phyloP scores from a whole-genome alignment of 2,329 filamentous ascomycete genomes.

The Teratosphaeria epicoccoides region DNA sequence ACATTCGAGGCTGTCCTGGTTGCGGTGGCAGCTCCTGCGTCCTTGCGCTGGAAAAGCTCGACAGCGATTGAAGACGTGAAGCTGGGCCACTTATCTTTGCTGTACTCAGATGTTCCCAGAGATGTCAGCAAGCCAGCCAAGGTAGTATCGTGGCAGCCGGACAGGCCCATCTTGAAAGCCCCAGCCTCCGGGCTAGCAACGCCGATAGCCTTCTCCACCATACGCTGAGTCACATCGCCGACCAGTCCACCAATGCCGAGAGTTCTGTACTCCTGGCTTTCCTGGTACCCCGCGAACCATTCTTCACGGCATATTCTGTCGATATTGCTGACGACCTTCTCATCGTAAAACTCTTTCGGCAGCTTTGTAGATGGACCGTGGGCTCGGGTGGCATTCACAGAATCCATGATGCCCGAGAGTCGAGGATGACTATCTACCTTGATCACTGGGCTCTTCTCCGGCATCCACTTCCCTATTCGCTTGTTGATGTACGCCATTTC shows the following conservation, averaged over 20 bases:
- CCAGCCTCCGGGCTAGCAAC: constrained; percentile 27
- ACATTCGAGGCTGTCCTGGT: constrained; percentile 18
- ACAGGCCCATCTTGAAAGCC: constrained; percentile 62
- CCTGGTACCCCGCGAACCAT: constrained; percentile 81
- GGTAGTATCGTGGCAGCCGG: constrained; percentile 89
- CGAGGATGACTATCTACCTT: constrained; percentile 77
- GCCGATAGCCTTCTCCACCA: constrained; percentile 33
- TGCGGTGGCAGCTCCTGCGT: constrained; percentile 9
- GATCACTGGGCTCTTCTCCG: constrained; percentile 51
- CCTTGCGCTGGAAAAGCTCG: constrained; percentile 64
- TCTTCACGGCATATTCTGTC: constrained; percentile 72
- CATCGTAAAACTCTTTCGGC: constrained; percentile 79
- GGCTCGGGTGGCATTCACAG: constrained; percentile 76
- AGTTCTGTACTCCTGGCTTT: constrained; percentile 76
- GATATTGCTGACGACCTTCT: constrained; percentile 56
- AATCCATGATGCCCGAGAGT: constrained; percentile 86
- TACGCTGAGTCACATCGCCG: constrained; percentile 61
- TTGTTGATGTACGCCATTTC: constrained; percentile 79
- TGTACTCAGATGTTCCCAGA: constrained; percentile 63
- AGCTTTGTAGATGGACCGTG: constrained; percentile 71
- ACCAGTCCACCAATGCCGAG: constrained; percentile 78
- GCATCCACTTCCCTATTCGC: constrained; percentile 77
- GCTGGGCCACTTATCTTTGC: constrained; percentile 66
- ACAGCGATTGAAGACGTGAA: constrained; percentile 88
- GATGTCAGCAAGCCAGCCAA: constrained; percentile 68